Evolutionary conservation across 331 rosid genomes (phyloP).

Genomic region (Rosa hybrid): DNA sequence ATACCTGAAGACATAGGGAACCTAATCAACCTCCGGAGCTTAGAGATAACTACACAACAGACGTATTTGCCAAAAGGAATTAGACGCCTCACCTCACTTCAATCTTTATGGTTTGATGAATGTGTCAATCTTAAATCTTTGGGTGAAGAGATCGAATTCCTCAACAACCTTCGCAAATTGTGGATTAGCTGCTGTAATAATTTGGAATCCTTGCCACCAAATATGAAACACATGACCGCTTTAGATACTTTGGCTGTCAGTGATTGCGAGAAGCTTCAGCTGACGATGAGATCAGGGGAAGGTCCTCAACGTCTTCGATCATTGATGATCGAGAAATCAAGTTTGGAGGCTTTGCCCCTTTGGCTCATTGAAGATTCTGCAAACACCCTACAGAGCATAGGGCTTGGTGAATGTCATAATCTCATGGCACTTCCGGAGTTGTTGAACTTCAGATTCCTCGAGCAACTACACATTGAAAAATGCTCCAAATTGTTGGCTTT

Average conservation of each 20-base stretch:
- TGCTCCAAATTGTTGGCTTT: neutral
- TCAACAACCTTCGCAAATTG: neutral
- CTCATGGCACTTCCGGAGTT: neutral
- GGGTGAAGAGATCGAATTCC: neutral
- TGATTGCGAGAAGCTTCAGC: neutral
- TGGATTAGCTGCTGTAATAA: rapidly evolving
- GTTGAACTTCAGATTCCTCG: neutral
- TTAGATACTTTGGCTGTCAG: rapidly evolving
- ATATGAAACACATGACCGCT: neutral
- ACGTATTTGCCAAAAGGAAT: neutral
- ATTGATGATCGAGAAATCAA: rapidly evolving
- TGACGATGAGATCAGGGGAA: neutral
- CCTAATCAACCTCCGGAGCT: neutral
- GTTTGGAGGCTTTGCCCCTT: neutral
- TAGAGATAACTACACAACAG: neutral
- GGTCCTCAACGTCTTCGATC: neutral
- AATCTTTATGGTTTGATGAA: rapidly evolving
- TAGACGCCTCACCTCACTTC: neutral
- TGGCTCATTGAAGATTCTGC: neutral
- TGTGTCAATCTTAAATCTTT: neutral
- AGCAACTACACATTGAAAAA: rapidly evolving
- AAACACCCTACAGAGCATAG: neutral
- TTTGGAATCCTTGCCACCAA: neutral
- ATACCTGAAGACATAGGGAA: slow-evolving; percentile 9
- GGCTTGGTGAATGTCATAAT: rapidly evolving